These are phyloP conservation scores for Metschnikowia cerradonensis DNA, from an alignment of 805 yeast genomes.

Conservation along the genomic window DNA sequence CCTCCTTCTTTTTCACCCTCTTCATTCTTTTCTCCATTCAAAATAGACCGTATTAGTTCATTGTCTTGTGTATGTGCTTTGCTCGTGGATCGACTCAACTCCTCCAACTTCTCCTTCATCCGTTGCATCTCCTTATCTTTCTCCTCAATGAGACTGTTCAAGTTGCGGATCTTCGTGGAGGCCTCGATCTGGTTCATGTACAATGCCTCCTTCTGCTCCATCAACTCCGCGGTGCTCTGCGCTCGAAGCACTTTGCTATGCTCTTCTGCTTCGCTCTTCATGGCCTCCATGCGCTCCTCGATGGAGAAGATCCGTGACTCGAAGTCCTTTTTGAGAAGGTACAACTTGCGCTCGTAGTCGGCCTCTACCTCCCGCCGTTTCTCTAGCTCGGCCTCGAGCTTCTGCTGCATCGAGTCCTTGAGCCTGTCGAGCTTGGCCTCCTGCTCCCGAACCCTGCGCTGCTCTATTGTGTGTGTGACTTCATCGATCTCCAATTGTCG, in stretches of 20 bases:
- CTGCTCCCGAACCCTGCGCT: not conserved
- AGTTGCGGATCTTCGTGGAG: not conserved
- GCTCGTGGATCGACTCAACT: not conserved
- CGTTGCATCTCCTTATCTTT: not conserved
- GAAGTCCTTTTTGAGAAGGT: conserved; percentile 5
- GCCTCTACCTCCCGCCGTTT: not conserved
- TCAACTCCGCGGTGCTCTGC: not conserved
- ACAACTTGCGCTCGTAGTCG: conserved; percentile 10
- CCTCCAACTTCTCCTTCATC: not conserved
- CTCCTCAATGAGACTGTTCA: not conserved
- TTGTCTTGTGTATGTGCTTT: not conserved
- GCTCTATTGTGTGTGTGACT: conserved; percentile 1
- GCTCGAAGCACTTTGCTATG: not conserved
- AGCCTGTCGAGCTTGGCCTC: conserved; percentile 1
- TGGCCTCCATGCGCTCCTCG: conserved; percentile 3
- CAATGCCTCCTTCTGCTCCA: conserved; percentile 1
- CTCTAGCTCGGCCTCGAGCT: conserved; percentile 4
- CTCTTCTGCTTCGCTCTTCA: conserved; percentile 2
- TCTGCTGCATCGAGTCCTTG: not conserved
- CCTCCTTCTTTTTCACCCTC: not conserved
- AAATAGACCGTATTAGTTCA: not conserved
- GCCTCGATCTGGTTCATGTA: conserved; percentile 1
- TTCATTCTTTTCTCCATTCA: not conserved
- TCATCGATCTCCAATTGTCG: not conserved
- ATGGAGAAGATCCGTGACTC: conserved; percentile 8